These are phyloP conservation scores for Ambispora gerdemannii DNA, from an alignment of 192 early-diverging fungal genomes.

Conservation along the genomic window DNA sequence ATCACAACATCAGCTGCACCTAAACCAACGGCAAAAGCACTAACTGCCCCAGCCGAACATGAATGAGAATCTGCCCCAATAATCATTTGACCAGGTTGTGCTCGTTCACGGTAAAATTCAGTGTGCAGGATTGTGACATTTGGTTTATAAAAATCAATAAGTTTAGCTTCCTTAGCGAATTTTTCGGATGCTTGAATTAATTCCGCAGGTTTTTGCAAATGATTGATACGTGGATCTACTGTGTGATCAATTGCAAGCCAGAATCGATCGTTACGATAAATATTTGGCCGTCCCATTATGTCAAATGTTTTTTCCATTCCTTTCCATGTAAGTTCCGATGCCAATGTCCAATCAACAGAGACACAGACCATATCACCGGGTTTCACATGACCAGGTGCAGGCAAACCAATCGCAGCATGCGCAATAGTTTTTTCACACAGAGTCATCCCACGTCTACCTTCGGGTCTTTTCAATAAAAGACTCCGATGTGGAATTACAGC, in stretches of 20 bases:
- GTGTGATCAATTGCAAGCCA: conserved; percentile 82
- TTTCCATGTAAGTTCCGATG: conserved; percentile 79
- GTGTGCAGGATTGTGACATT: conserved; percentile 82
- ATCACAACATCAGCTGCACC: conserved; percentile 81
- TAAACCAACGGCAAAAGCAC: conserved; percentile 75
- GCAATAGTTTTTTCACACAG: conserved; percentile 77
- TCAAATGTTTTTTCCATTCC: conserved; percentile 85
- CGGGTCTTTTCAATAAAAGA: conserved; percentile 46
- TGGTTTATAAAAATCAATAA: conserved; percentile 71
- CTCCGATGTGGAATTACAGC: conserved; percentile 29
- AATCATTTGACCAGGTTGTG: conserved; percentile 75
- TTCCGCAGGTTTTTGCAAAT: conserved; percentile 64
- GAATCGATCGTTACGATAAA: conserved; percentile 77
- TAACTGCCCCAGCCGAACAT: conserved; percentile 77
- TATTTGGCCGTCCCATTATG: conserved; percentile 67
- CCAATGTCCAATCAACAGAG: conserved; percentile 78
- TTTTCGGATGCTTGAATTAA: conserved; percentile 62
- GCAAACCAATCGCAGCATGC: conserved; percentile 69
- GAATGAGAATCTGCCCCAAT: conserved; percentile 82
- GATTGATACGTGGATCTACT: conserved; percentile 71
- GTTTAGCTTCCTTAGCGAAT: conserved; percentile 67
- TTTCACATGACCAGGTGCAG: conserved; percentile 61
- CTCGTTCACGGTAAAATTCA: conserved; percentile 81
- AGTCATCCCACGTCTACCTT: conserved; percentile 65
- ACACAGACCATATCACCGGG: conserved; percentile 83